Base-by-base conservation (phyloP, 2,329 filamentous ascomycete genomes). In the Beauveria sp. region DNA sequence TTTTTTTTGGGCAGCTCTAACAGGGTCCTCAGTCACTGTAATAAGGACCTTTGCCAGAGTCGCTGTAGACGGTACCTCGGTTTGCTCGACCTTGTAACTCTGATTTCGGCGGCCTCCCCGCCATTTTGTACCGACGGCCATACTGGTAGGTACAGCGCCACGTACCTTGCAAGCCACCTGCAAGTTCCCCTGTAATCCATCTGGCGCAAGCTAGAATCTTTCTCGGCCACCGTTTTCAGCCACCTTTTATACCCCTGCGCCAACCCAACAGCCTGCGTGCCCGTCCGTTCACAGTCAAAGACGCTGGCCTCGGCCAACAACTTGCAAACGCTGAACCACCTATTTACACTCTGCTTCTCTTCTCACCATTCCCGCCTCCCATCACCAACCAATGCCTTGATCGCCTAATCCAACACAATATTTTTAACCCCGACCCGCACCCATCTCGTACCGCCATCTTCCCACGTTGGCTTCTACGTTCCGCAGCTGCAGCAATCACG, bases 231-330 rank as follows among this genome's bases (percentile, higher is more conserved):
- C 41, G 34, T 43, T 43, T 30, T 9, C 37, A 55, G 52, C 52
- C 54, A 55, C 54, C 54, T n/a, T 44, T 47, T 28, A 54, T 47
- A 59, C 44, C 57, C 20, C 28, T 20, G n/a, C 37, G 20, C 57
- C 57, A 24, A 24, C 2, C 22, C 57, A 59, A 59, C 57, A 59
- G 41, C 56, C 5, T 24, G 52, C 3, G 16, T 20, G 26, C n/a
- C 22, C 5, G 34, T 24, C 22, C 5, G 34, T 24, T 30, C 18
- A 22, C 18, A 22, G 44, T 26, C 44, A 40, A 2, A 9, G 8
- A 1, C 20, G 14, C 22, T 24, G 22, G 22, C 22, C 22, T 24
- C 22, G 16, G 48, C 56, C 47, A 59, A 59, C 56, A 59, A 51
- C 16, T 37, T 28, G 46, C 44, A 58, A 51, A 58, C 47, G 43